Base-by-base conservation (phyloP, 495 filamentous ascomycete species). In the Schizothecium vesticola region DNA sequence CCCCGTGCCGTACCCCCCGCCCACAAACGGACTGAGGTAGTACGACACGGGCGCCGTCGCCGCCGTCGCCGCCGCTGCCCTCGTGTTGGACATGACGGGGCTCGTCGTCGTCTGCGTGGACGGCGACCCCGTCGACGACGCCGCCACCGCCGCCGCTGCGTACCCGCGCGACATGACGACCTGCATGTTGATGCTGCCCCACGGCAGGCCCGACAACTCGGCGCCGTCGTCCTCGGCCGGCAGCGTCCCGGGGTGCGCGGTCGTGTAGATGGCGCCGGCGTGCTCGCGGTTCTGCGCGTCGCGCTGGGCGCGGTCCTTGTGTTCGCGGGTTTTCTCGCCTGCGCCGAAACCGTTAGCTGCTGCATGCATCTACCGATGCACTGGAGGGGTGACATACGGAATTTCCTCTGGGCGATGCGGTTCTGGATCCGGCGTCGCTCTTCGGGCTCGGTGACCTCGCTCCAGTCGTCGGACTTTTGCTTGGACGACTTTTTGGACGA, bases 401-500 rank as follows among this genome's bases (percentile, higher is more conserved):
- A 88, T 68, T 88, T 88, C 61, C 86, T 79, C 71, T 88, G 86
- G 19, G 86, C 86, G 64, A 87, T 84, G 31, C 86, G 80, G 72
- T 88, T 88, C 69, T 88, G 86, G 68, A 87, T 86, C 56, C 86
- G 84, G 67, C 86, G 76, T 69, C 86, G 80, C 77, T 87, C 85
- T 33, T 87, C 86, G 0, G 85, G 83, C 67, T 87, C 86, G 0
- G 84, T 83, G 10, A 88, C 80, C n/a, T 86, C 83, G 19, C 82
- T 80, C 86, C 86, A 88, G 75, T 87, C 85, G 71, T 87, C 86
- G 56, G 80, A 79, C 71, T 80, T 79, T 21, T 67, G 60, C 62
- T 77, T 80, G 26, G 75, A 57, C 22, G 75, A 70, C 62, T 74
- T 79, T 63, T 77, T 80, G 23, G 76, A 71, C 62, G 60, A 69